Conservation (phyloP, 441 rosid genomes). For the Hura crepitans region DNA sequence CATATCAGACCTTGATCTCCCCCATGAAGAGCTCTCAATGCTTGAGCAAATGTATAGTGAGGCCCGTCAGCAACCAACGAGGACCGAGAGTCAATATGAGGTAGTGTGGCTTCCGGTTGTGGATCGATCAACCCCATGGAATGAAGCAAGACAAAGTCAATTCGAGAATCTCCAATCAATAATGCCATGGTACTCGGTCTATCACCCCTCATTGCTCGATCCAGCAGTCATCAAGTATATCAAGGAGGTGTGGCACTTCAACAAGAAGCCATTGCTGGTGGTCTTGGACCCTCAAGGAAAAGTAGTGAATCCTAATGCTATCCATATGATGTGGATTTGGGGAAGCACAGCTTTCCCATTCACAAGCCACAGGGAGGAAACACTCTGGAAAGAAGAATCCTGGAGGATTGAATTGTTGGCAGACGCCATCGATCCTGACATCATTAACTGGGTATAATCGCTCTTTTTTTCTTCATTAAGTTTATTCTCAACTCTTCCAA, state of each 20-base stretch:
- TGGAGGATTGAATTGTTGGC: slow-evolving; percentile 61
- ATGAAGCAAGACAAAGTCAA: slow-evolving; percentile 36
- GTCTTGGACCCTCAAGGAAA: slow-evolving; percentile 77
- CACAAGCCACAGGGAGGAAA: slow-evolving; percentile 53
- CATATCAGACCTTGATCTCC: slow-evolving; percentile 68
- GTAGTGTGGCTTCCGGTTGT: slow-evolving; percentile 76
- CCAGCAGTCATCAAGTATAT: slow-evolving; percentile 51
- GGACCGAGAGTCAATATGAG: slow-evolving; percentile 54
- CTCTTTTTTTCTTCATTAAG: neutral
- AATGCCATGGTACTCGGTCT: slow-evolving; percentile 76
- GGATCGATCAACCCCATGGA: slow-evolving; percentile 46
- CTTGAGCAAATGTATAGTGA: slow-evolving; percentile 57
- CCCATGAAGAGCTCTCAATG: slow-evolving; percentile 48
- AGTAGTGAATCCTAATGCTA: slow-evolving; percentile 66
- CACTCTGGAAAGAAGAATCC: slow-evolving; percentile 60
- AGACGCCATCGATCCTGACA: slow-evolving; percentile 40
- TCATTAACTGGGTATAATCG: slow-evolving; percentile 49
- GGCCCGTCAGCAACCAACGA: slow-evolving; percentile 36
- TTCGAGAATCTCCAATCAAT: slow-evolving; percentile 43
- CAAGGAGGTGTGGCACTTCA: slow-evolving; percentile 65
- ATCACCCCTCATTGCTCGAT: slow-evolving; percentile 53
- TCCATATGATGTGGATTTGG: slow-evolving; percentile 92
- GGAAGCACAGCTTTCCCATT: slow-evolving; percentile 73
- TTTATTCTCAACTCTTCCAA: no score
- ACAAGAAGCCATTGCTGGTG: slow-evolving; percentile 67